phyloP scores from a whole-genome alignment of 768 basidiomycete species.

The Hypsizygus marmoreus region DNA sequence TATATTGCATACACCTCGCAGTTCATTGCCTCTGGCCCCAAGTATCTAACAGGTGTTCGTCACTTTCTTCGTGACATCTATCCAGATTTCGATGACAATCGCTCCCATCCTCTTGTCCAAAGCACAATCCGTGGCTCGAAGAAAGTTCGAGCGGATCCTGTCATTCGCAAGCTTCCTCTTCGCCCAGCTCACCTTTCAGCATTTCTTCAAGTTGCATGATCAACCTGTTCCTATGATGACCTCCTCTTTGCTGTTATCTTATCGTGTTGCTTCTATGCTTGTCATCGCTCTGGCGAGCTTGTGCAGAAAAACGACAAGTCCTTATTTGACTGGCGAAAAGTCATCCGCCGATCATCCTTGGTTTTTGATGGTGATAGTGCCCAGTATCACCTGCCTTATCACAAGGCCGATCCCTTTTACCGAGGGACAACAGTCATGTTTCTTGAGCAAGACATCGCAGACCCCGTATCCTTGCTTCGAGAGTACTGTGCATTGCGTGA shows the following conservation, averaged over 20 bases:
- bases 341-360: constrained; percentile 23
- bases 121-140: constrained; percentile 18
- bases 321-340: constrained; percentile 24
- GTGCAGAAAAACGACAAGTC: constrained; percentile 14
- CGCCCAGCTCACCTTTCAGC: constrained; percentile 14
- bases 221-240: constrained; percentile 20
- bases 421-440: constrained; percentile 24
- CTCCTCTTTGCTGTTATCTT: constrained; percentile 24
- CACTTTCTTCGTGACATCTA: constrained; percentile 22
- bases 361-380: constrained; percentile 11
- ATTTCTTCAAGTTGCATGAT: constrained; percentile 9
- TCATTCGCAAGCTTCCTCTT: constrained; percentile 22
- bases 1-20: constrained; percentile 19
- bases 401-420: constrained; percentile 30
- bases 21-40: constrained; percentile 12
- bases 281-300: constrained; percentile 26
- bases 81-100: constrained; percentile 17
- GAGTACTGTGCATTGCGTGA: constrained; percentile 16
- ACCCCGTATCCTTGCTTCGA: constrained; percentile 17
- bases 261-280: constrained; percentile 28
- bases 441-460: constrained; percentile 16
- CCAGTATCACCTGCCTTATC: constrained; percentile 29
- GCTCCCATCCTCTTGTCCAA: constrained; percentile 10
- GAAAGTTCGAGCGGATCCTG: constrained; percentile 21
- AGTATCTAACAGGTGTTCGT: constrained; percentile 21